Evolutionary conservation across 768 basidiomycete genomes (phyloP).

Genomic region (Cyclocybe cylindracea): DNA sequence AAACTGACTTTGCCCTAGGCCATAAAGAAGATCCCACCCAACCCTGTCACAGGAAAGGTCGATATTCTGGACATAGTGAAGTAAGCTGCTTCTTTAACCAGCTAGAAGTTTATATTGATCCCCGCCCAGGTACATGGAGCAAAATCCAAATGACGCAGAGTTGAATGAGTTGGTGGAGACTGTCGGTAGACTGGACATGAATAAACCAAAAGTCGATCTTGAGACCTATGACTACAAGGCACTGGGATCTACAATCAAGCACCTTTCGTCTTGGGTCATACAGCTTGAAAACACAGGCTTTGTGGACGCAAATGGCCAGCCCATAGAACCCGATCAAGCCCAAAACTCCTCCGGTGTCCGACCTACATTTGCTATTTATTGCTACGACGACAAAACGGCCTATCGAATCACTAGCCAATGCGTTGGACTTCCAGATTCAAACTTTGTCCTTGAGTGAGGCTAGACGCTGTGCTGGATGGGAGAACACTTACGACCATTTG

Average conservation of each 20-base stretch:
- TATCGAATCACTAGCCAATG: slow-evolving; percentile 23
- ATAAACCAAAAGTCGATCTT: slow-evolving; percentile 18
- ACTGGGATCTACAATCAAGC: slow-evolving; percentile 21
- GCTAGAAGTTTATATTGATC: not conserved
- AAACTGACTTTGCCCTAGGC: not conserved
- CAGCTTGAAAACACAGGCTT: slow-evolving; percentile 30
- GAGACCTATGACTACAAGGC: slow-evolving; percentile 20
- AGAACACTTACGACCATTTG: not conserved
- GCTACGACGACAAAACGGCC: slow-evolving; percentile 27
- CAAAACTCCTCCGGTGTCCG: slow-evolving; percentile 14
- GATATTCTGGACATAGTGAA: slow-evolving; percentile 23
- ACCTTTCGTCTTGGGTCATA: slow-evolving; percentile 32
- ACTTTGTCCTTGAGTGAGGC: slow-evolving; percentile 27
- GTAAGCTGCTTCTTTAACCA: slow-evolving; percentile 5
- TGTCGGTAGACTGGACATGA: slow-evolving; percentile 9
- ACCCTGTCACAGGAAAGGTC: slow-evolving; percentile 21
- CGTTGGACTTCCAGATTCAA: slow-evolving; percentile 28
- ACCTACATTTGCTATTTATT: slow-evolving; percentile 26
- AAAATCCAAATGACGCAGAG: slow-evolving; percentile 17
- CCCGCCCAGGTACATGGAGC: slow-evolving; percentile 21
- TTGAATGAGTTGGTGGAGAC: slow-evolving; percentile 20
- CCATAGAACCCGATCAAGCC: slow-evolving; percentile 12
- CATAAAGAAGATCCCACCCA: slow-evolving; percentile 21
- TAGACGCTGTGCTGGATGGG: not conserved
- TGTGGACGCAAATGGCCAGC: slow-evolving; percentile 16